Percentiles rank a stretch among this genome's conserved stretches.
phyloP scores from a whole-genome alignment of 148 eudicot genomes.

The Rhododendron kiyosumense region DNA sequence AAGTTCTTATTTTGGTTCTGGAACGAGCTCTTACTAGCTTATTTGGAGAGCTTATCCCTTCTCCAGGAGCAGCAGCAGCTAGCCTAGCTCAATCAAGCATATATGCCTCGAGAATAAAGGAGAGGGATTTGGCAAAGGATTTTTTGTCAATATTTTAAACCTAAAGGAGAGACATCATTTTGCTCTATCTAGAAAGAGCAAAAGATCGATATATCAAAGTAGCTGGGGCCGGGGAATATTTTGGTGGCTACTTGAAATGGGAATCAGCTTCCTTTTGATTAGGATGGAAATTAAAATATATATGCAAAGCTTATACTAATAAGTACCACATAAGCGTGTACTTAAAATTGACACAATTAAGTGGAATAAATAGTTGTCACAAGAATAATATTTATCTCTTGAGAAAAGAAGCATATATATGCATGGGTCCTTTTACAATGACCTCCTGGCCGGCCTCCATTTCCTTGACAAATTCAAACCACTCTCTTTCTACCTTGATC shows the following conservation, averaged over 20 bases:
- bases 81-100: background rate
- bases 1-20: too few relatives aligned
- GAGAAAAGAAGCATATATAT: background rate
- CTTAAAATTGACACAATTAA: background rate
- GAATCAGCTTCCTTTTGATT: background rate
- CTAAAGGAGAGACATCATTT: background rate
- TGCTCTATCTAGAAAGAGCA: background rate
- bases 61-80: too few relatives aligned
- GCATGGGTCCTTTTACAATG: background rate
- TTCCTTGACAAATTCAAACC: background rate
- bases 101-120: background rate
- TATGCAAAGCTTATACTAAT: background rate
- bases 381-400: background rate
- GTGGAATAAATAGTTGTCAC: background rate
- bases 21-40: too few relatives aligned
- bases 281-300: background rate
- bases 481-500: background rate
- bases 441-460: background rate
- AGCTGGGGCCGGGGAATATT: background rate
- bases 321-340: background rate
- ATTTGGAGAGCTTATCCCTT: background rate
- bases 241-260: background rate
- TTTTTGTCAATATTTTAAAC: background rate
- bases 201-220: too few relatives aligned
- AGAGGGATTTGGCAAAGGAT: background rate